Base-by-base conservation (phyloP, 176 grass and related monocot species). In the Tuctoria greenei region DNA sequence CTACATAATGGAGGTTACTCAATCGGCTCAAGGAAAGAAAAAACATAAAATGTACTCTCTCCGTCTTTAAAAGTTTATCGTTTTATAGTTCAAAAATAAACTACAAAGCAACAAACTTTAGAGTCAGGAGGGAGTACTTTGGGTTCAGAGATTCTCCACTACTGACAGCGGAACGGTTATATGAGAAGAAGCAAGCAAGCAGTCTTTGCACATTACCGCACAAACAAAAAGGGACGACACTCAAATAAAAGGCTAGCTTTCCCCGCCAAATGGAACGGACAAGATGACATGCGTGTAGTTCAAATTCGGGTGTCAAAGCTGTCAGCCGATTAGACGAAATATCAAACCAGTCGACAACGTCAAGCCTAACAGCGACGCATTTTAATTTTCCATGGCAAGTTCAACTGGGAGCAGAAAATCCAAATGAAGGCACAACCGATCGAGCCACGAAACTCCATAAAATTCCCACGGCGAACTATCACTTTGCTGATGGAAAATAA, bases 321-420 rank as follows among this genome's bases (percentile, higher is more conserved):
- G 41, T 63, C 44, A 66, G 8, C 20, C 23, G 49, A 44, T 37
- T 66, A 38, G 39, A 18, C 2, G 25, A 20, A 38, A 25, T 10
- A 25, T 18, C 59, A 55, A 52, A 77, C 64, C 55, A 43, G 57
- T 77, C 56, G 61, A 71, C 51, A 80, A 61, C 64, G 23, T 74
- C 23, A 79, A 61, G 12, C 51, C 58, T 36, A 74, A 68, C 40
- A 36, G 9, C 76, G 74, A 40, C 17, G 16, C 47, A 34, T 66
- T 61, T 62, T 31, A n/a, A n/a, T 31, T 73, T 68, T 18, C 20
- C 20, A 21, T n/a, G 49, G 1, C 26, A 41, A 50, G 42, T 68
- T 83, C 63, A 69, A 60, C 15, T 1, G 20, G 2, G 21, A 63
- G n/a, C 23, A 64, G 45, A 75, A 67, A 67, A n/a, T n/a, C n/a